A percentile compares a stretch with the other conserved stretches of the same genome.
phyloP scores from a whole-genome alignment of 1,284 basidiomycete genomes.

The Laetiporus sulphureus region DNA sequence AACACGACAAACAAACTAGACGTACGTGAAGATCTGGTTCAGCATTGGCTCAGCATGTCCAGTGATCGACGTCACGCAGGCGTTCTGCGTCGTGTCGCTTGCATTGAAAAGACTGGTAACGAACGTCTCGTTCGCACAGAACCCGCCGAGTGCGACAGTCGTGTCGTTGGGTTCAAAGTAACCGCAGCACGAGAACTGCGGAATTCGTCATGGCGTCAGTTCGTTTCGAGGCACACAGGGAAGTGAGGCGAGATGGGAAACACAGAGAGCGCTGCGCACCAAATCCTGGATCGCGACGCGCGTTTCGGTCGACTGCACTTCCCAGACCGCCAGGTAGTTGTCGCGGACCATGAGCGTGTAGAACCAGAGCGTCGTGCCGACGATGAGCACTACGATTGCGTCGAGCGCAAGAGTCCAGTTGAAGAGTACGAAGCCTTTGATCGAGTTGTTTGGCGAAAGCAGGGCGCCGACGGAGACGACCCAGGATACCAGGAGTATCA shows the following conservation, averaged over 20 bases:
- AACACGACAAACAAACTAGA: slow-evolving; percentile 12
- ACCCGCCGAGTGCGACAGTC: slow-evolving; percentile 47
- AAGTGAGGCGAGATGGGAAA: too few relatives aligned
- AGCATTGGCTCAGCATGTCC: slow-evolving; percentile 61
- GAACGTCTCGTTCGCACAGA: slow-evolving; percentile 51
- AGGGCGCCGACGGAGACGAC: slow-evolving; percentile 64
- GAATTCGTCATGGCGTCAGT: neutral
- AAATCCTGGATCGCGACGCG: slow-evolving; percentile 64
- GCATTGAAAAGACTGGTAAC: slow-evolving; percentile 40
- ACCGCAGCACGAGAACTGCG: slow-evolving; percentile 73
- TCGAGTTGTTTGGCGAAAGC: slow-evolving; percentile 61
- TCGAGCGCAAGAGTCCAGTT: slow-evolving; percentile 68
- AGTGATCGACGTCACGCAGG: slow-evolving; percentile 63
- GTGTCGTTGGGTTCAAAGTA: slow-evolving; percentile 66
- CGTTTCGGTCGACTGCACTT: slow-evolving; percentile 35
- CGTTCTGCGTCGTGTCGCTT: slow-evolving; percentile 30
- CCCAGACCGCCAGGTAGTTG: slow-evolving; percentile 58
- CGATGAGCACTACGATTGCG: slow-evolving; percentile 46
- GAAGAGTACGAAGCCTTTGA: slow-evolving; percentile 59
- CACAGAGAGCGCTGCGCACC: slow-evolving; percentile 35
- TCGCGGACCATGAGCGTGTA: slow-evolving; percentile 65
- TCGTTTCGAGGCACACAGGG: neutral
- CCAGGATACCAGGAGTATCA: slow-evolving; percentile 61
- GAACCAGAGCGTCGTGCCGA: slow-evolving; percentile 75
- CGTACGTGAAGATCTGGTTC: slow-evolving; percentile 78